Conservation (phyloP, 1,139 yeast species). For the Debaryomyces robertsiae region DNA sequence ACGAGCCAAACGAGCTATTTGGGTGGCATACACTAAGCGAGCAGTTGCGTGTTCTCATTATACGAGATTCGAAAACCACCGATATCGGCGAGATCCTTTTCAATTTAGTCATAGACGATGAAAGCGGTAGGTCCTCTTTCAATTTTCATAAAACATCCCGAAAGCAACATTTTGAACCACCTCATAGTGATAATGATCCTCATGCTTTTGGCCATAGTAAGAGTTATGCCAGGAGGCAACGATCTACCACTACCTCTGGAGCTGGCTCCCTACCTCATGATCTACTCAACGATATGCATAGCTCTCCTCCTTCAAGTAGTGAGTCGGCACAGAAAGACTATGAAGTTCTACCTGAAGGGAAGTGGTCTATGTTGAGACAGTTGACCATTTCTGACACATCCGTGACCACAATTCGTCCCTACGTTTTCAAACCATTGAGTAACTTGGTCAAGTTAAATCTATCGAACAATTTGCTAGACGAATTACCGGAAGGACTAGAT, state of each 20-base stretch:
- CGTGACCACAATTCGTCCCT: slow-evolving; percentile 46
- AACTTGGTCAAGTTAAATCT: slow-evolving; percentile 59
- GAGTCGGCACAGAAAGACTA: slow-evolving; percentile 17
- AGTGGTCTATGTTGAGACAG: slow-evolving; percentile 61
- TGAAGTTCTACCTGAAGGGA: slow-evolving; percentile 37
- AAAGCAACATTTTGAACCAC: slow-evolving; percentile 20
- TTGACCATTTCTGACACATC: slow-evolving; percentile 60
- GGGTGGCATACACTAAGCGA: slow-evolving; percentile 67
- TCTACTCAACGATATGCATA: slow-evolving; percentile 16
- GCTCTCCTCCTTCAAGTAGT: neutral
- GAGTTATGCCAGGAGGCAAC: slow-evolving; percentile 28
- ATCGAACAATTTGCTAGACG: slow-evolving; percentile 53
- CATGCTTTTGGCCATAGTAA: slow-evolving; percentile 21
- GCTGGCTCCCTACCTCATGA: slow-evolving; percentile 34
- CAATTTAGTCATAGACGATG: slow-evolving; percentile 58
- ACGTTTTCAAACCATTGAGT: slow-evolving; percentile 50
- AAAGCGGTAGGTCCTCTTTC: slow-evolving; percentile 46
- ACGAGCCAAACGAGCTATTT: slow-evolving; percentile 64
- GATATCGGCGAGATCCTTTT: slow-evolving; percentile 55
- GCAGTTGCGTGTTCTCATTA: slow-evolving; percentile 55
- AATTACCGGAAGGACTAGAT: slow-evolving; percentile 55
- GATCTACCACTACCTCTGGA: slow-evolving; percentile 32
- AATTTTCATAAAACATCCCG: slow-evolving; percentile 21
- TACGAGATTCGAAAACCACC: slow-evolving; percentile 51
- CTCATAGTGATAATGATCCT: slow-evolving; percentile 16